Evolutionary conservation across 2,329 filamentous ascomycete genomes (phyloP), one percentile per base, ranked within the genome.

Genomic region (Verticillium tricorpus): DNA sequence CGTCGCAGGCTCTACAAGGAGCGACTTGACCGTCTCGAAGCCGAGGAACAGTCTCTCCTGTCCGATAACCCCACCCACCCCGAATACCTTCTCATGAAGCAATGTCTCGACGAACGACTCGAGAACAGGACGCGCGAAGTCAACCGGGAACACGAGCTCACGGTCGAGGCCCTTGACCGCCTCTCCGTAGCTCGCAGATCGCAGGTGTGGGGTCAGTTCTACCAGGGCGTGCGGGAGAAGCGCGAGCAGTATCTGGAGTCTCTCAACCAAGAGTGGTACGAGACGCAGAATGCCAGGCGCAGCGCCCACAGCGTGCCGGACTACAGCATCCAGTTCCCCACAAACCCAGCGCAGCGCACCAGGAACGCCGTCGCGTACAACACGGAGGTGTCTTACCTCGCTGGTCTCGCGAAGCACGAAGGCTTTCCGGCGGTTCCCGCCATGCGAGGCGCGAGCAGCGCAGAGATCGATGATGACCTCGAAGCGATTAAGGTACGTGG

Each of bases 391-490:
- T 96, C 93, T 0, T 87, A 97, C 32, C 79, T 99, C 62, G 89
- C 93, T 6, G 94, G 94, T 40, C 83, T 98, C 59, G 93, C 94
- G 39, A 98, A 97, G 77, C 93, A 97, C 73, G 89, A 96, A 70
- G 95, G 95, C 28, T 99, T 99, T 76, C 95, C 95, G 39, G 93
- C 94, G 35, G 95, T 93, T n/a, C 95, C 95, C 22, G 84, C 91
- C 37, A 89, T 99, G 76, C 82, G 82, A 62, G 85, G 90, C 52
- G 90, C 91, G 31, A 88, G 89, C 40, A 76, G 84, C 25, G 80
- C 84, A 12, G 92, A 97, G 70, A 77, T 95, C 56, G 92, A 97
- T 61, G 89, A 94, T 58, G 95, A 99, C 76, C 80, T 98, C 66
- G 88, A 90, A 73, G 90, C 90, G 68, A 97, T 99, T 82, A 89